Conservation (phyloP, 441 rosid species). For the Metrosideros polymorpha region DNA sequence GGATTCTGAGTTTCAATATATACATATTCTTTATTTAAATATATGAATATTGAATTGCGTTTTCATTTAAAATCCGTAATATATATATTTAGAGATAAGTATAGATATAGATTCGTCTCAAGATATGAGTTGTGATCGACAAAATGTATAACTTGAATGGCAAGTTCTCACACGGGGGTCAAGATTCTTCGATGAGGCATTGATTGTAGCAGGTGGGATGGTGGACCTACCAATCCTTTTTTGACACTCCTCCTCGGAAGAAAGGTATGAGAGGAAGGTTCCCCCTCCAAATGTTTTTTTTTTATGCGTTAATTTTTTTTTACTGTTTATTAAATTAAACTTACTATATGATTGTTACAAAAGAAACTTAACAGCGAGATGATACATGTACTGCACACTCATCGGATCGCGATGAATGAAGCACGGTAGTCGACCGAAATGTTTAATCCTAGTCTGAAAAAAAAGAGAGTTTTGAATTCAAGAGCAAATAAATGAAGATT, state of each 20-base stretch:
- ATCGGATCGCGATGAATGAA: no score
- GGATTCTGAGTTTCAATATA: background rate
- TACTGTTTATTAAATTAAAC: no score
- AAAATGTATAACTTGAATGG: background rate
- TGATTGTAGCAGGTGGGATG: background rate
- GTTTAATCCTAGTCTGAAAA: no score
- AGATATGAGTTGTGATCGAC: background rate
- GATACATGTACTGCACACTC: no score
- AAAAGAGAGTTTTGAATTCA: background rate
- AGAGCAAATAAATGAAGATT: background rate
- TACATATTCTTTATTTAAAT: accelerated
- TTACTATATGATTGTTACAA: background rate
- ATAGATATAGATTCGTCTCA: background rate
- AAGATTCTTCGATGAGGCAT: background rate
- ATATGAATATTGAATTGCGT: background rate
- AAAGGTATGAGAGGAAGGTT: background rate
- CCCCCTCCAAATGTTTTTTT: background rate
- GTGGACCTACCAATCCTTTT: background rate
- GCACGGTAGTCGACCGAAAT: background rate
- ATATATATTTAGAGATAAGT: no score
- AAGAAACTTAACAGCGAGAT: background rate
- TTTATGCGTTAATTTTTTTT: no score
- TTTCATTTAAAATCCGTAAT: no score
- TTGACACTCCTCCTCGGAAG: background rate
- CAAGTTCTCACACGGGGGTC: background rate